phyloP scores from a whole-genome alignment of 192 early-diverging fungal species.

The Backusella morwellensis region DNA sequence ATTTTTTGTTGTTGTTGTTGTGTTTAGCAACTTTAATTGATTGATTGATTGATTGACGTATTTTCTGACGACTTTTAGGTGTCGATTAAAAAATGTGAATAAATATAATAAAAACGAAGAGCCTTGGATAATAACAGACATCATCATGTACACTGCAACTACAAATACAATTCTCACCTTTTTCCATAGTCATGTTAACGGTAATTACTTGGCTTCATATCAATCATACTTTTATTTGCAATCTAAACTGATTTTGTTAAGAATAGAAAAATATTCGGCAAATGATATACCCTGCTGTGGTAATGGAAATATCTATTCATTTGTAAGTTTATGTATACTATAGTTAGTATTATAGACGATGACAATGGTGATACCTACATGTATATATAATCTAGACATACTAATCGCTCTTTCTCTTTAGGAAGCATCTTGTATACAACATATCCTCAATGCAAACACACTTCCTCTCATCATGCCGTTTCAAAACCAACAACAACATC shows the following conservation, averaged over 20 bases:
- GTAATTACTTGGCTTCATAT: neutral
- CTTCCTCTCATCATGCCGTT: neutral
- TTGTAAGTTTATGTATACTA: neutral
- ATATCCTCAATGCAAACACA: neutral
- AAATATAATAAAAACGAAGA: neutral
- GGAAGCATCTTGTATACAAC: neutral
- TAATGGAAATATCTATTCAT: neutral
- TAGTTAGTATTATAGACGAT: neutral
- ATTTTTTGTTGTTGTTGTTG: neutral
- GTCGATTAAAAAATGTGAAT: constrained; percentile 13
- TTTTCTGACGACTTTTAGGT: neutral
- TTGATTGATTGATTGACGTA: neutral
- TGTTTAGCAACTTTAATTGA: neutral
- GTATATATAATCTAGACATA: neutral
- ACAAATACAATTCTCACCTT: constrained; percentile 19
- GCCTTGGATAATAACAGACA: constrained; percentile 17
- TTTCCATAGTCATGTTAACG: constrained; percentile 22
- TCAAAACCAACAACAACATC: neutral
- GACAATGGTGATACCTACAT: neutral
- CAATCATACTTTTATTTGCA: neutral
- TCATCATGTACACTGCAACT: constrained; percentile 23
- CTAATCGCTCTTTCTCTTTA: neutral
- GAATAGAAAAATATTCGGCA: neutral
- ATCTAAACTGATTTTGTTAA: neutral
- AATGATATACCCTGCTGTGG: constrained; percentile 2